Evolutionary conservation across 2,329 filamentous ascomycete genomes (phyloP), one percentile per base, ranked within the genome.

Genomic region (Alternaria arborescens): DNA sequence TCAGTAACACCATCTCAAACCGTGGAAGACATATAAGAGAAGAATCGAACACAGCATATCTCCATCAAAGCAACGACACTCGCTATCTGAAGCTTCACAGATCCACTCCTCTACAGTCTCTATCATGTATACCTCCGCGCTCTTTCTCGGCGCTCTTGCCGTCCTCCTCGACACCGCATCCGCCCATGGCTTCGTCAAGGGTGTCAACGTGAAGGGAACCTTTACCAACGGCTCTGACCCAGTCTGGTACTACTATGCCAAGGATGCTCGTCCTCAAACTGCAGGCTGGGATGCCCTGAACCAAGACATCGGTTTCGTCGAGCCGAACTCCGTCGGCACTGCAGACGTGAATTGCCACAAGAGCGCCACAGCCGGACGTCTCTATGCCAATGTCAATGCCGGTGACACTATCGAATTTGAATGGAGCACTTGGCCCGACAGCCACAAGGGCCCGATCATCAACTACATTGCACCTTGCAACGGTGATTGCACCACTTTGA

Each of bases 301-400:
- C 70, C 75, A 76, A 52, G 78, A 79, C 55, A 63, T 70, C 44
- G 78, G 78, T 24, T 79, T 79, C 61, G 75, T 79, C 18, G 66
- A 71, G 53, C 77, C 77, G 2, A 65, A 67, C 20, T 47, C 65
- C 11, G 69, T 72, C 14, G 61, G 62, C 34, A 65, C 69, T 28
- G 52, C 59, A 32, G 71, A 80, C 50, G 73, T 80, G 52, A 74
- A 71, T 66, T 80, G 78, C 71, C 78, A 80, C 70, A 80, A 80
- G 72, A 73, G 69, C 54, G 74, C 76, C 8, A 76, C 69, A 0
- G 69, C 77, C 3, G 77, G 72, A 26, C 63, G 71, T 36, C 63
- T 70, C 18, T 78, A 78, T 62, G 72, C 73, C 40, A 71, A 64
- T 14, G 77, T 72, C 18, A 75, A 76, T 3, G 71, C 79, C 3